Percentiles rank a stretch among this genome's conserved stretches.
phyloP scores from a whole-genome alignment of 2,329 filamentous ascomycete species.

The Stachybotrys chlorohalonatus region DNA sequence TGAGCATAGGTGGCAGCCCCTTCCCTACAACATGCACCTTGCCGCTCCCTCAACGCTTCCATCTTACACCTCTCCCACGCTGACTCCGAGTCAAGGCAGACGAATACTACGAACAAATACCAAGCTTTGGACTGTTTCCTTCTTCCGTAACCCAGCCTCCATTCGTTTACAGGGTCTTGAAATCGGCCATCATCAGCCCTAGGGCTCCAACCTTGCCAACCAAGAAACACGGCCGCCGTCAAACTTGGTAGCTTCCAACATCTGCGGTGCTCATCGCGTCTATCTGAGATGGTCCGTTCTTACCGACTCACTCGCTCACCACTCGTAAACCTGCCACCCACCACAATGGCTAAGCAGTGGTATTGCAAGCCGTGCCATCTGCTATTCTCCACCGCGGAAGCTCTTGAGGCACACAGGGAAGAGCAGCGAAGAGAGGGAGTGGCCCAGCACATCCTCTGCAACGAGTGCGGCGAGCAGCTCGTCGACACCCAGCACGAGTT shows the following conservation, averaged over 20 bases:
- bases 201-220: too few species aligned
- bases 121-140: too few species aligned
- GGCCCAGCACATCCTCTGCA: slow-evolving; percentile 24
- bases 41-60: neutral
- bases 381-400: slow-evolving; percentile 14
- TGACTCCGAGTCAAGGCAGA: neutral
- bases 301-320: neutral
- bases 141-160: too few species aligned
- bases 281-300: too few species aligned
- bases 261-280: too few species aligned
- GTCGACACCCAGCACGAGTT: slow-evolving; percentile 18
- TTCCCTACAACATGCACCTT: neutral
- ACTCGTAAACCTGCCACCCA: neutral
- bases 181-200: too few species aligned
- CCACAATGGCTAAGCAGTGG: slow-evolving; percentile 5
- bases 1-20: neutral
- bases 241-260: too few species aligned
- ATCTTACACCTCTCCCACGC: neutral
- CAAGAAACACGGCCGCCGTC: too few species aligned
- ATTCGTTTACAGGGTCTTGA: too few species aligned
- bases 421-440: slow-evolving; percentile 13
- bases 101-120: too few species aligned
- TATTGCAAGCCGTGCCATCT: slow-evolving; percentile 20
- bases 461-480: slow-evolving; percentile 27
- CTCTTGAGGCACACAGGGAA: slow-evolving; percentile 19